A percentile compares a stretch with the other conserved stretches of the same genome.
phyloP scores from a whole-genome alignment of 495 filamentous ascomycete genomes.

The Tirmania nivea region DNA sequence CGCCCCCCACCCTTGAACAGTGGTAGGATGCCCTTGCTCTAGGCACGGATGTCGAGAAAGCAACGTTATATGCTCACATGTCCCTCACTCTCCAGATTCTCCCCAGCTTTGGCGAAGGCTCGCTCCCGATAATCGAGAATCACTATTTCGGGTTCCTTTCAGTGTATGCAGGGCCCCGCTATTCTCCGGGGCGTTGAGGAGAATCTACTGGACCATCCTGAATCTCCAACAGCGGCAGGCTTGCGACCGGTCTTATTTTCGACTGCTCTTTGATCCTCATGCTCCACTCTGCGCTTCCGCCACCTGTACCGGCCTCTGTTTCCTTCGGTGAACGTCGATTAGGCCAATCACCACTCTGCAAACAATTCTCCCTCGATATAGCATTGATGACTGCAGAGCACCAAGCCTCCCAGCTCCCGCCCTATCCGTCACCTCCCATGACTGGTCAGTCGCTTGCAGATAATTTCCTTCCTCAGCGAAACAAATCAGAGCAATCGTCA shows the following conservation, averaged over 20 bases:
- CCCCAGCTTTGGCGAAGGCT: not conserved
- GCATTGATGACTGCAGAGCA: conserved; percentile 46
- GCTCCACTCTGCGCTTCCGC: conserved; percentile 11
- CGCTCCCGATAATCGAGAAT: not conserved
- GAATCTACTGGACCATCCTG: not conserved
- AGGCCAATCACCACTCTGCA: conserved; percentile 32
- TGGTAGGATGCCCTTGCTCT: not conserved
- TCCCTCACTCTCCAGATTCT: conserved; percentile 14
- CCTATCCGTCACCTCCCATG: conserved; percentile 65
- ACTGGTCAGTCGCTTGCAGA: conserved; percentile 33
- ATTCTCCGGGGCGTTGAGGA: not conserved
- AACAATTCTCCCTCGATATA: conserved; percentile 47
- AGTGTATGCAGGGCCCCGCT: not conserved
- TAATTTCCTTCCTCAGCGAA: not conserved
- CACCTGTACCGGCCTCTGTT: conserved; percentile 10
- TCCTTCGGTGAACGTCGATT: conserved; percentile 40
- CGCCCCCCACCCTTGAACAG: not conserved
- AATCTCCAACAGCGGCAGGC: not conserved
- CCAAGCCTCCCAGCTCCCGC: conserved; percentile 40
- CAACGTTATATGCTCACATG: conserved; percentile 17
- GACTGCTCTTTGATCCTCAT: conserved; percentile 12
- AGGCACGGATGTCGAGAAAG: not conserved
- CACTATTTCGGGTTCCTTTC: not conserved
- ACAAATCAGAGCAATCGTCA: not conserved
- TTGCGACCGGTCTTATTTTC: not conserved